Percentiles rank a stretch among this genome's conserved stretches.
These are phyloP conservation scores for Euphorbia pulcherrima DNA, from an alignment of 345 rosid genomes.

Conservation along the genomic window DNA sequence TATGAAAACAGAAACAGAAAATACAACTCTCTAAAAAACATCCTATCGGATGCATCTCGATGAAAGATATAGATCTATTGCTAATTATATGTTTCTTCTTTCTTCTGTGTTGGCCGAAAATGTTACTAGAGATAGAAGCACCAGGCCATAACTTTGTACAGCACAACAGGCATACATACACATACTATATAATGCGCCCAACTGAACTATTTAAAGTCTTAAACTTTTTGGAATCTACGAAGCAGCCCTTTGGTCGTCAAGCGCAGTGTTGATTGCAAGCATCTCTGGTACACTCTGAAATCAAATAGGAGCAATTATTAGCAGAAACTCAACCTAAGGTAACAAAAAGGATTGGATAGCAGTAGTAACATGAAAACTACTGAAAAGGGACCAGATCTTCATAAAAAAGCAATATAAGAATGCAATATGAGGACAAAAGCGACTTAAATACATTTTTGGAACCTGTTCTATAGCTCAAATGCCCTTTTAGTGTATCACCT, in stretches of 20 bases:
- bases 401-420: too few relatives aligned
- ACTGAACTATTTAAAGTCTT: slow-evolving; percentile 11
- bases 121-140: slow-evolving; percentile 14
- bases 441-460: too few relatives aligned
- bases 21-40: background rate
- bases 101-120: slow-evolving; percentile 11
- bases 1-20: background rate
- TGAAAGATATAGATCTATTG: slow-evolving; percentile 8
- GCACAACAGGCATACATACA: slow-evolving; percentile 20
- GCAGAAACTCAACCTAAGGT: background rate
- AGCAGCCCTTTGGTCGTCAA: slow-evolving; percentile 23
- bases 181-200: slow-evolving; percentile 13
- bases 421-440: too few relatives aligned
- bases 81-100: slow-evolving; percentile 12
- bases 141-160: slow-evolving; percentile 17
- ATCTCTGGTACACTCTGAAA: slow-evolving; percentile 18
- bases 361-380: background rate
- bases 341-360: background rate
- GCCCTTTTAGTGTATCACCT: too few relatives aligned
- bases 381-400: background rate
- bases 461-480: too few relatives aligned
- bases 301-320: background rate
- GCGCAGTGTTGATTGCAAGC: slow-evolving; percentile 16
- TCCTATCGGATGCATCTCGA: background rate
- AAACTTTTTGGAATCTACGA: too few relatives aligned